phyloP scores from a whole-genome alignment of 768 basidiomycete genomes.

The Polyporus arcularius region DNA sequence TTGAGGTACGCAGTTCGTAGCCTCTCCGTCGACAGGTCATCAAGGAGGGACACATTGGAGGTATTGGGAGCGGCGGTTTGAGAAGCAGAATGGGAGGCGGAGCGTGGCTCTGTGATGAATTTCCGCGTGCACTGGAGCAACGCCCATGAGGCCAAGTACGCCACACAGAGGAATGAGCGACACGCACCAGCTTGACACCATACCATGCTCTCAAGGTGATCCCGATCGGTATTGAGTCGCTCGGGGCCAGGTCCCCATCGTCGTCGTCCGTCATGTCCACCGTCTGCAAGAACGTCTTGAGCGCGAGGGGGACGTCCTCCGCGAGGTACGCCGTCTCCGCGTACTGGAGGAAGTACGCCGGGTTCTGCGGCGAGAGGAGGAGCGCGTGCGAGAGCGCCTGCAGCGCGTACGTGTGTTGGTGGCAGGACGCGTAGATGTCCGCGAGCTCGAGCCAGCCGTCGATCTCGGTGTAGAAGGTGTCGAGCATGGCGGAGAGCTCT shows the following conservation, averaged over 20 bases:
- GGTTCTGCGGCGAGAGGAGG: constrained; percentile 83
- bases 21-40: constrained; percentile 73
- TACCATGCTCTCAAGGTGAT: constrained; percentile 77
- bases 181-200: constrained; percentile 76
- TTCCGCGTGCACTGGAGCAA: constrained; percentile 57
- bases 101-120: constrained; percentile 43
- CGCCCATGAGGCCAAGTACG: neutral
- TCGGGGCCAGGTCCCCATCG: constrained; percentile 46
- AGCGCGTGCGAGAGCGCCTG: constrained; percentile 81
- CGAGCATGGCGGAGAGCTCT: constrained; percentile 72
- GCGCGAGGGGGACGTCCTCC: constrained; percentile 70
- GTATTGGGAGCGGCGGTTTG: constrained; percentile 51
- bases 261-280: constrained; percentile 80
- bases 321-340: constrained; percentile 88
- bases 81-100: constrained; percentile 51
- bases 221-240: constrained; percentile 50
- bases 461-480: constrained; percentile 86
- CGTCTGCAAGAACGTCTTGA: constrained; percentile 77
- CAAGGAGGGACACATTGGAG: constrained; percentile 56
- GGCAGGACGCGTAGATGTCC: constrained; percentile 72
- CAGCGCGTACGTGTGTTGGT: constrained; percentile 75
- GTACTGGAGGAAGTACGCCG: constrained; percentile 78
- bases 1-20: constrained; percentile 58
- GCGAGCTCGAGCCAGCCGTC: constrained; percentile 90
- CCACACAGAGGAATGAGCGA: neutral